Base-by-base conservation (phyloP, 441 rosid species). In the Rhodomyrtus psidioides region DNA sequence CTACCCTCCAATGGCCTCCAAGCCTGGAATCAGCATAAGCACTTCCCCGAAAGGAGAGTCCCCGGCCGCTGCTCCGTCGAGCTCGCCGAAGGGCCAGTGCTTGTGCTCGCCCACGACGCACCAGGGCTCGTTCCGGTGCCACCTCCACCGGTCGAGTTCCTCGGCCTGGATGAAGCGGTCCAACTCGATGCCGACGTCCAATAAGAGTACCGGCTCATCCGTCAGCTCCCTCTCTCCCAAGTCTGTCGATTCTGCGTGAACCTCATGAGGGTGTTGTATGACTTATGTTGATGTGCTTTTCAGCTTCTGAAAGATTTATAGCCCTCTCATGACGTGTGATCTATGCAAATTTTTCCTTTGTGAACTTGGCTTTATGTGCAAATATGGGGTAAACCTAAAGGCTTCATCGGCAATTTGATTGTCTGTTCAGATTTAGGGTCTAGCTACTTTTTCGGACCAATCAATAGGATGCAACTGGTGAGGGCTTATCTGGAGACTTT, bases 51-150 rank as follows among this genome's bases (percentile, higher is more conserved):
- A 91, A 84, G 89, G 90, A 53, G 24, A 39, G 59, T 26, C 79
- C 83, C 1, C 59, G n/a, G 58, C 17, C 13, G 39, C 83, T 7
- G 14, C 46, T 16, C 39, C 6, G 83, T 16, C 14, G n/a, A 82
- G 44, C 42, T 82, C 83, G 54, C 83, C 83, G 5, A 82, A 12
- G 44, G 83, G 90, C 9, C 94, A 92, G 81, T 94, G 96, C 79
- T 59, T 94, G 82, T 94, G 96, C 88, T 94, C 96, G 5, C 96
- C 96, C 9, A 94, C 94, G 0, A 93, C 94, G 0, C 96, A 94
- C 87, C 89, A 88, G 86, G 96, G 96, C 44, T 94, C 96, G 21
- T 94, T 94, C 85, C 88, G 95, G 53, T 94, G 96, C 91, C 89
- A 89, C 85, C 86, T 90, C 60, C 95, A 94, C 81, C 91, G 96